These are phyloP conservation scores for Blastocystis sp. DNA, from an alignment of 352 stramenopile genomes.

Conservation along the genomic window DNA sequence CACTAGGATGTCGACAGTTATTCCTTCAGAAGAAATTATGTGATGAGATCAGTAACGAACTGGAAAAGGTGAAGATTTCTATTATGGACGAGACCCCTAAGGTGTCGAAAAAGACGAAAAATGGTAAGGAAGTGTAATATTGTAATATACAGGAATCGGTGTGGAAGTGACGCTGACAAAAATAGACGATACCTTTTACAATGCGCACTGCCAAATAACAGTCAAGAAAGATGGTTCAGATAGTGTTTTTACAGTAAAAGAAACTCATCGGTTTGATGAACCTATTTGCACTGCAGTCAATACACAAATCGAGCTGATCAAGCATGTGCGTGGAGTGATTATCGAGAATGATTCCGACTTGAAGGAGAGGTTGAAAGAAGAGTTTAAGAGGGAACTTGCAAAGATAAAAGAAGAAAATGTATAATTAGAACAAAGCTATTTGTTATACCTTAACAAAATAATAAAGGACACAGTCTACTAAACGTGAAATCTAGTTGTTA, in stretches of 20 bases:
- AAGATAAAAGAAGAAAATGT: not conserved
- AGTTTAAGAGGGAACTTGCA: not conserved
- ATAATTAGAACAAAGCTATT: not conserved
- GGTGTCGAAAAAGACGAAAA: not conserved
- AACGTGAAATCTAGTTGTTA: not conserved
- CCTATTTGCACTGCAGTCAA: not conserved
- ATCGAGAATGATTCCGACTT: not conserved
- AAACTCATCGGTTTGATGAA: not conserved
- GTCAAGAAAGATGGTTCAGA: not conserved
- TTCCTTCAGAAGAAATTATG: not conserved
- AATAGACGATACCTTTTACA: not conserved
- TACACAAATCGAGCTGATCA: not conserved
- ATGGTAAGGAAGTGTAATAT: not conserved
- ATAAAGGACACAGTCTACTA: slow-evolving; percentile 7
- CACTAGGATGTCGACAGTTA: not conserved
- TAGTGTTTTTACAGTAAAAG: not conserved
- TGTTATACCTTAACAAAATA: not conserved
- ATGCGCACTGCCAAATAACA: not conserved
- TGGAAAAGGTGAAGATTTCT: not conserved
- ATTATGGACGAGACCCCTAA: not conserved
- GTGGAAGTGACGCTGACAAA: slow-evolving; percentile 15
- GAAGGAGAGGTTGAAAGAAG: slow-evolving; percentile 2
- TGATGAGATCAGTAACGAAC: not conserved
- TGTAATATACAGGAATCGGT: not conserved
- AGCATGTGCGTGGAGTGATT: not conserved